phyloP scores from a whole-genome alignment of 2,329 filamentous ascomycete species.

The Nothophoma quercina region DNA sequence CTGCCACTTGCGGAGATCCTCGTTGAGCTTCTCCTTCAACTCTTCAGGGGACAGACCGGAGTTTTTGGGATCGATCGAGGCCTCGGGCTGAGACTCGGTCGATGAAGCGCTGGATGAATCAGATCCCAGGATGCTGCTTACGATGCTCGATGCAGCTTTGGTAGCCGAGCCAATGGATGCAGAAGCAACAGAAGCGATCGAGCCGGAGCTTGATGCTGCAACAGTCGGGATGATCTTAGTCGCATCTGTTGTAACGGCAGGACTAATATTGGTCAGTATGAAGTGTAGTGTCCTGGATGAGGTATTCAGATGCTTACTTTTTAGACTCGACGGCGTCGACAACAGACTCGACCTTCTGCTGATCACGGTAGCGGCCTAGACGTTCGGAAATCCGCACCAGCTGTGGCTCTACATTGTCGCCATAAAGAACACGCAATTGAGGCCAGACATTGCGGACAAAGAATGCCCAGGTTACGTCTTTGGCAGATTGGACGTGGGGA shows the following conservation, averaged over 20 bases:
- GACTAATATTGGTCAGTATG: conserved; percentile 17
- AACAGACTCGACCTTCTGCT: conserved; percentile 67
- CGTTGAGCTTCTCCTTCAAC: conserved; percentile 68
- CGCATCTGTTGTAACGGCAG: conserved; percentile 21
- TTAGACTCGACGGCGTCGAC: conserved; percentile 61
- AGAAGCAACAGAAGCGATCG: conserved; percentile 27
- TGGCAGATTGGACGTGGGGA: conserved; percentile 75
- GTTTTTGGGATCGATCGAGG: conserved; percentile 26
- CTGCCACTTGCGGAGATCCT: conserved; percentile 86
- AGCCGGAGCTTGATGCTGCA: conserved; percentile 19
- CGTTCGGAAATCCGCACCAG: conserved; percentile 90
- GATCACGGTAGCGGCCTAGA: conserved; percentile 76
- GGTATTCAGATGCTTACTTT: conserved; percentile 28
- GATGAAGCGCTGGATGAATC: conserved; percentile 33
- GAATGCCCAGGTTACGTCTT: conserved; percentile 74
- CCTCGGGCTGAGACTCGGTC: conserved; percentile 25
- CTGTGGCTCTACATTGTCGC: conserved; percentile 94
- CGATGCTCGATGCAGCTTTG: conserved; percentile 39
- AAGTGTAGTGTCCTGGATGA: no score
- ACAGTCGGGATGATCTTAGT: conserved; percentile 29
- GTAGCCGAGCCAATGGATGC: conserved; percentile 30
- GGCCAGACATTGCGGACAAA: conserved; percentile 82
- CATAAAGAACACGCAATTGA: conserved; percentile 78
- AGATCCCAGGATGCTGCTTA: conserved; percentile 41
- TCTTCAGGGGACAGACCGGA: conserved; percentile 47